A percentile compares a stretch with the other conserved stretches of the same genome.
Conservation (phyloP, 345 rosid species). For the Eucalyptus sp. region DNA sequence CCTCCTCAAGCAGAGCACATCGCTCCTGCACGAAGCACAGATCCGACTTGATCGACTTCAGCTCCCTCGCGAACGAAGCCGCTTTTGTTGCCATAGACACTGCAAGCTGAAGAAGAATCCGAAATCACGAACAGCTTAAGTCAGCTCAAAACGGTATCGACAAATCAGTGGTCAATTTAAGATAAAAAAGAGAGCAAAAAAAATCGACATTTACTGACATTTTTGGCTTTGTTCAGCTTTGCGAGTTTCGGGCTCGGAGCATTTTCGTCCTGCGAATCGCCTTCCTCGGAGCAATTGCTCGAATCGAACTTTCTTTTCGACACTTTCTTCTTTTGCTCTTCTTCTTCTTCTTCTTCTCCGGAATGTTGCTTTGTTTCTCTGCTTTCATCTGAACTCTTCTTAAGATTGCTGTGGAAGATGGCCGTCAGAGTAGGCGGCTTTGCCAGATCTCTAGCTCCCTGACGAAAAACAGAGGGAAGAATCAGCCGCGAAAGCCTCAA, state of each 20-base stretch:
- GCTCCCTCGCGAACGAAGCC: constrained; percentile 66
- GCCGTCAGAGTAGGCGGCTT: constrained; percentile 76
- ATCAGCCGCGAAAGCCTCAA: not conserved
- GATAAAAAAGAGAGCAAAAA: not conserved
- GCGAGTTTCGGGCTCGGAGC: constrained; percentile 23
- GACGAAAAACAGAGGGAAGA: not conserved
- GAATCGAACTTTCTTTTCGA: constrained; percentile 60
- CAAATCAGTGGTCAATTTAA: not conserved
- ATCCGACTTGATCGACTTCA: constrained; percentile 59
- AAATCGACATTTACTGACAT: constrained; percentile 20
- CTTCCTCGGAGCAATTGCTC: constrained; percentile 18
- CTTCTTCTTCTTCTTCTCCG: constrained; percentile 1
- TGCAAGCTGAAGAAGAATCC: constrained; percentile 47
- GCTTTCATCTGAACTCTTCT: not conserved
- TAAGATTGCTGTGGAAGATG: constrained; percentile 40
- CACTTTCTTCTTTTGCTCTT: constrained; percentile 25
- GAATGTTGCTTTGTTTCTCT: constrained; percentile 7
- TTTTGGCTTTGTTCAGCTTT: constrained; percentile 58
- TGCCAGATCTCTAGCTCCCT: constrained; percentile 81
- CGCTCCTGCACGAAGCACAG: constrained; percentile 70
- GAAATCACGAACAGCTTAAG: not conserved
- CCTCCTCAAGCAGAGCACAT: constrained; percentile 68
- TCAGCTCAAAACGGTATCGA: not conserved
- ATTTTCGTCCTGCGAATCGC: constrained; percentile 17
- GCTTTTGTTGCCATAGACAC: constrained; percentile 80